Percentiles rank a stretch among this genome's conserved stretches.
Evolutionary conservation across 257 asterid genomes (phyloP).

Genomic region (Eucommia ulmoides): DNA sequence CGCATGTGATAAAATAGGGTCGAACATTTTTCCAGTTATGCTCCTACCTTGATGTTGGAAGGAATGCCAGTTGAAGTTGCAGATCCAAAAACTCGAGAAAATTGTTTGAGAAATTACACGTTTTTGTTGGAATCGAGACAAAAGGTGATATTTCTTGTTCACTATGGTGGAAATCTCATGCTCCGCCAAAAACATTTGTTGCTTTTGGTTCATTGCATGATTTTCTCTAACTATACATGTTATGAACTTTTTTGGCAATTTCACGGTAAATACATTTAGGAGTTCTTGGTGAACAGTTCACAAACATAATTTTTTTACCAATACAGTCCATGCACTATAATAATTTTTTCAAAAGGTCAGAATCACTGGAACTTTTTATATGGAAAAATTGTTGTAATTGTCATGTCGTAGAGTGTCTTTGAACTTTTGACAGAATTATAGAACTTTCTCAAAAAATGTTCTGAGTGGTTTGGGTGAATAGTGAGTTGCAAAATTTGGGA

Average conservation of each 20-base stretch:
- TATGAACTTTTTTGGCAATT: neutral
- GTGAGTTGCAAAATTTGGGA: no score
- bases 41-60: slow-evolving; percentile 56
- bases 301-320: no score
- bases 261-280: neutral
- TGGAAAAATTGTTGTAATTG: no score
- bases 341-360: no score
- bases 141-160: slow-evolving; percentile 43
- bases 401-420: no score
- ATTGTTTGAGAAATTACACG: slow-evolving; percentile 60
- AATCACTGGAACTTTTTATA: no score
- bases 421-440: no score
- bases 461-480: no score
- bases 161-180: no score
- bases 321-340: no score
- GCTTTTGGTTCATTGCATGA: neutral
- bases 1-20: slow-evolving; percentile 9
- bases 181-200: neutral
- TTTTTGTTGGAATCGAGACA: slow-evolving; percentile 51
- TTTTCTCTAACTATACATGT: neutral
- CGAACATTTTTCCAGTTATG: slow-evolving; percentile 37
- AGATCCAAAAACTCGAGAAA: slow-evolving; percentile 67
- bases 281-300: no score
- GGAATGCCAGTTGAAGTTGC: slow-evolving; percentile 46
- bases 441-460: no score